Evolutionary conservation across 345 rosid species (phyloP).

Genomic region (Lenwebbia sp.): DNA sequence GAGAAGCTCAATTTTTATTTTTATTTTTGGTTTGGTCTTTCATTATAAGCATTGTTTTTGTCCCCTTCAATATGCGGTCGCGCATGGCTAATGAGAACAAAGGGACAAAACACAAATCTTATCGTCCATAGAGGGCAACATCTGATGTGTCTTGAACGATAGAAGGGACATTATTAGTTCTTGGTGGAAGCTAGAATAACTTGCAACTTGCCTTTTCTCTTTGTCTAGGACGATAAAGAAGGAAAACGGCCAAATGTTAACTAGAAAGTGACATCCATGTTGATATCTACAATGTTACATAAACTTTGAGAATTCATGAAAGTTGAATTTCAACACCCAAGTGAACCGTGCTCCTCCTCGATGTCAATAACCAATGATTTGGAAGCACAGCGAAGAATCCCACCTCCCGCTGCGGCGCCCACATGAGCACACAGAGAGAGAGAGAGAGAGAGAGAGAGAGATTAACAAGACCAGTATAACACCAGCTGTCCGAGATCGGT

Average conservation of each 20-base stretch:
- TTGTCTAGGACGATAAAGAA: not conserved
- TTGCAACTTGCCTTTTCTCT: not conserved
- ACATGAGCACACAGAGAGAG: not conserved
- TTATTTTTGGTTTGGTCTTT: not conserved
- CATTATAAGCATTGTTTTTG: not conserved
- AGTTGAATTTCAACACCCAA: not conserved
- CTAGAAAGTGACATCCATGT: not conserved
- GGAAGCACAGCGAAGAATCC: not conserved
- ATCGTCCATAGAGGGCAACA: not conserved
- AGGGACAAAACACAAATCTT: not conserved
- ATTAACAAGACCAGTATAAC: not conserved
- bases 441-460: not conserved
- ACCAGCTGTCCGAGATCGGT: not conserved
- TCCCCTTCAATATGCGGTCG: not conserved
- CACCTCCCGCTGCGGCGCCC: not conserved
- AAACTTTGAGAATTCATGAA: not conserved
- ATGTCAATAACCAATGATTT: not conserved
- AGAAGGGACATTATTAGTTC: not conserved
- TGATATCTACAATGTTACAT: not conserved
- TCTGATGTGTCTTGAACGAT: not conserved
- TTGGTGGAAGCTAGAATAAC: not conserved
- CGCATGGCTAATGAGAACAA: not conserved
- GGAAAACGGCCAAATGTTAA: not conserved
- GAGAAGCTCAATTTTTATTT: not conserved
- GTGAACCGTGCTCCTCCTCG: not conserved